Evolutionary conservation across 2,329 filamentous ascomycete species (phyloP), one percentile per base, ranked within the genome.

Genomic region (Sclerotinia subarctica): DNA sequence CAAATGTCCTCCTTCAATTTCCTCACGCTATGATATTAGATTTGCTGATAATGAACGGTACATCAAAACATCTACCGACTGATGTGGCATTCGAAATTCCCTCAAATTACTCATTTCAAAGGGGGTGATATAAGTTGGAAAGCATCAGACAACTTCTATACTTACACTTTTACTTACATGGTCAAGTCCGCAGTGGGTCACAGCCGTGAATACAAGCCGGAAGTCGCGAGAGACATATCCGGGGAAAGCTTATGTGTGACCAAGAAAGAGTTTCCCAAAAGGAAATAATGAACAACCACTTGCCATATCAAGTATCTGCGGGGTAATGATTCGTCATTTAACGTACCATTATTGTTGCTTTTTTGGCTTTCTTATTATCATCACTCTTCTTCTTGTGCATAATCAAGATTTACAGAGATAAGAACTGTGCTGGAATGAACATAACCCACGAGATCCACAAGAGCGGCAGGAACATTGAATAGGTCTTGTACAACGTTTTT

Each of bases 211-310:
- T 17, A 42, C 38, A 42, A 57, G 35, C 32, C 54, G 54, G 54
- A 35, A 42, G 35, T 17, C 32, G 32, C 6, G 32, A 47, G 42
- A 5, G 57, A 24, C 19, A 47, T 47, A 60, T 47, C 42, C 57
- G 57, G 57, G 57, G 42, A 60, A 47, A 21, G 42, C 57, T 60
- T 60, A 7, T 60, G 26, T 60, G 17, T 60, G 44, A 47, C 21
- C 32, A 42, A 19, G 21, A 42, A n/a, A 24, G 32, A 15, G 15
- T 42, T 17, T 17, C 13, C 38, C 13, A 42, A 17, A 5, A 2
- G 38, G 17, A 42, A 4, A 42, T 15, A 56, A 42, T 15, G 32
- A 57, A 57, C 13, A 35, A 32, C 21, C 35, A 42, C 32, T 42
- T 57, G 21, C 54, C 54, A 15, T 13, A 38, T n/a, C 15, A 42